A percentile compares a stretch with the other conserved stretches of the same genome.
phyloP scores from a whole-genome alignment of 345 rosid genomes.

The Eucalyptus melliodora region DNA sequence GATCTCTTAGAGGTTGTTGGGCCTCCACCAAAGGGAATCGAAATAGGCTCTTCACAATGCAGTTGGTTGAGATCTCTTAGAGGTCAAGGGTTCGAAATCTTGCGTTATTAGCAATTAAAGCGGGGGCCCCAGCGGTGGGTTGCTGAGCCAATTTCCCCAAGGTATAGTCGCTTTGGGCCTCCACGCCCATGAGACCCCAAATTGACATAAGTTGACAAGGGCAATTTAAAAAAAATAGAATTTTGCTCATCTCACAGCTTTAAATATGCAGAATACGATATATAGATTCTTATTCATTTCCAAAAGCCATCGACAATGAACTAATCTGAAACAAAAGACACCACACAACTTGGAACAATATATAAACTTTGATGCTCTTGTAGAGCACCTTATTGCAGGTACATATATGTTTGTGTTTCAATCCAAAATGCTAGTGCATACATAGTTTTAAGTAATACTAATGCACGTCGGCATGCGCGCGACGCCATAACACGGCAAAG shows the following conservation, averaged over 20 bases:
- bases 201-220: too few relatives aligned
- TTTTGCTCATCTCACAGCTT: not conserved
- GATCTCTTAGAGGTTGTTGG: too few relatives aligned
- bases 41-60: too few relatives aligned
- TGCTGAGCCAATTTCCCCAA: too few relatives aligned
- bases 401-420: not conserved
- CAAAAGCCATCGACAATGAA: not conserved
- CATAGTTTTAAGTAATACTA: not conserved
- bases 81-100: too few relatives aligned
- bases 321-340: not conserved
- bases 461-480: not conserved
- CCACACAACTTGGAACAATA: not conserved
- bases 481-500: rapidly evolving
- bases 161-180: too few relatives aligned
- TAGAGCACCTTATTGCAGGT: not conserved
- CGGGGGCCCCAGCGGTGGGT: too few relatives aligned
- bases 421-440: not conserved
- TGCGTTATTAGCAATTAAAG: too few relatives aligned
- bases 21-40: too few relatives aligned
- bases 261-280: not conserved
- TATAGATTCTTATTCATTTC: not conserved
- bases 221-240: too few relatives aligned
- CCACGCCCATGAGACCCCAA: too few relatives aligned
- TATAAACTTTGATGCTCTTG: not conserved
- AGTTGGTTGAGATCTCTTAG: too few relatives aligned